phyloP scores from a whole-genome alignment of 768 basidiomycete species.

The Mycena haematopus region DNA sequence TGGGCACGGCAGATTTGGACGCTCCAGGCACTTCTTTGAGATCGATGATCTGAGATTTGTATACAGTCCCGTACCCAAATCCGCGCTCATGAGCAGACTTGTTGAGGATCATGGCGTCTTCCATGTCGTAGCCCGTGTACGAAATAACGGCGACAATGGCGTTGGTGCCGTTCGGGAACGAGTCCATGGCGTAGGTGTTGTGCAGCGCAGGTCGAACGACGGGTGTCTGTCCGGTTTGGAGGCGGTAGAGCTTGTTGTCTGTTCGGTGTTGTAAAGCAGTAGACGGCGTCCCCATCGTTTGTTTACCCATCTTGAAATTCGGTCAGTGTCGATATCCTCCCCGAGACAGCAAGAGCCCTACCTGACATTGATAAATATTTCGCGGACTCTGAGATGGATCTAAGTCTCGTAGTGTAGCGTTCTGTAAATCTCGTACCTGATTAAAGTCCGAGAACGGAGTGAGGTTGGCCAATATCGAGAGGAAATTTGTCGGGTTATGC shows the following conservation, averaged over 20 bases:
- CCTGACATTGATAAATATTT: slow-evolving; percentile 95
- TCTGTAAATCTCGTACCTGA: slow-evolving; percentile 62
- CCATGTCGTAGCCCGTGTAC: slow-evolving; percentile 99
- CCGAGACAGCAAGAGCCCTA: slow-evolving; percentile 32
- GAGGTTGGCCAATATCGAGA: slow-evolving; percentile 95
- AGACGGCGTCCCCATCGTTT: slow-evolving; percentile 98
- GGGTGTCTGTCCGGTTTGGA: slow-evolving; percentile 95
- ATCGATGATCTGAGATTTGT: slow-evolving; percentile 93
- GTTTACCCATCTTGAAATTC: slow-evolving; percentile 90
- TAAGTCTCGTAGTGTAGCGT: slow-evolving; percentile 1
- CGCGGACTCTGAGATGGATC: slow-evolving; percentile 70
- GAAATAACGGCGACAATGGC: slow-evolving; percentile 99
- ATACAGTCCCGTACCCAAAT: slow-evolving; percentile 95
- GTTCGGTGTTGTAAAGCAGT: slow-evolving; percentile 91
- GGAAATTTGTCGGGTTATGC: slow-evolving; percentile 91
- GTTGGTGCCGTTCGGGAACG: slow-evolving; percentile 98
- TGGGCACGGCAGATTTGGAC: slow-evolving; percentile 59
- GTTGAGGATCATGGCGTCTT: slow-evolving; percentile 99
- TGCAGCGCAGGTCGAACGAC: slow-evolving; percentile 92
- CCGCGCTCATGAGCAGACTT: slow-evolving; percentile 99
- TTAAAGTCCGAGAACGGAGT: slow-evolving; percentile 99
- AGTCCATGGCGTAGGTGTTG: slow-evolving; percentile 96
- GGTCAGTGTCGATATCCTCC: background rate
- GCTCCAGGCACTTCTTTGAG: slow-evolving; percentile 81
- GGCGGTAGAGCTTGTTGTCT: slow-evolving; percentile 96